Base-by-base conservation (phyloP, 1,284 basidiomycete species). In the Puccinia horiana region DNA sequence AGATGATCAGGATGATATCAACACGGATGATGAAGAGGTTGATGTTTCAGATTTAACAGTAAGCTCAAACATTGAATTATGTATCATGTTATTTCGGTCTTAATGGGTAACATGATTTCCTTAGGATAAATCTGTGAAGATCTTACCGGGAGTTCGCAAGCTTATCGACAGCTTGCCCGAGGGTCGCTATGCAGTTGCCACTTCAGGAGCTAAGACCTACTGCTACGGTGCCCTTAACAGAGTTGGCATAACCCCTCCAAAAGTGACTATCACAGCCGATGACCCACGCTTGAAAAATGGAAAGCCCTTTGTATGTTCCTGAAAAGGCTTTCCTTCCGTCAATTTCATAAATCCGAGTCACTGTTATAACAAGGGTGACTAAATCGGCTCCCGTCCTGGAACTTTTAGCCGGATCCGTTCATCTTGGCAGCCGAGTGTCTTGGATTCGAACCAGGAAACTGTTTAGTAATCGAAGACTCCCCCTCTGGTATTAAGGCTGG, bases 261-360 rank as follows among this genome's bases (percentile, higher is more conserved):
- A 88, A 54, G 90, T 93, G 47, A 93, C 92, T 37, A 92, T 93
- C 87, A 93, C 92, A 26, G 92, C 92, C 54, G 92, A 93, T 86
- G 92, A 93, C 88, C 90, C 86, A 6, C 86, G 88, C 58, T 85
- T 88, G 37, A 86, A 86, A 83, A 83, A 84, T 37, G 86, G 86
- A 78, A 87, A 87, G 84, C 86, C 86, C 44, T 84, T 84, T 83
- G 85, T 85, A n/a, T 82, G 84, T 61, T 82, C 11, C 4, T 20
- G 8, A 4, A 18, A 52, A 47, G 44, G 44, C 16, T 8, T 47
- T 16, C 44, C 16, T 47, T 8, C 44, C n/a, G n/a, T n/a, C n/a
- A n/a, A n/a, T 61, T n/a, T 56, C 16, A n/a, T n/a, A n/a, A n/a
- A n/a, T n/a, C n/a, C n/a, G n/a, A n/a, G n/a, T 65, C 65, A 67